Evolutionary conservation across 2,329 filamentous ascomycete species (phyloP), one percentile per base, ranked within the genome.

Genomic region (Ampelomyces quisqualis): DNA sequence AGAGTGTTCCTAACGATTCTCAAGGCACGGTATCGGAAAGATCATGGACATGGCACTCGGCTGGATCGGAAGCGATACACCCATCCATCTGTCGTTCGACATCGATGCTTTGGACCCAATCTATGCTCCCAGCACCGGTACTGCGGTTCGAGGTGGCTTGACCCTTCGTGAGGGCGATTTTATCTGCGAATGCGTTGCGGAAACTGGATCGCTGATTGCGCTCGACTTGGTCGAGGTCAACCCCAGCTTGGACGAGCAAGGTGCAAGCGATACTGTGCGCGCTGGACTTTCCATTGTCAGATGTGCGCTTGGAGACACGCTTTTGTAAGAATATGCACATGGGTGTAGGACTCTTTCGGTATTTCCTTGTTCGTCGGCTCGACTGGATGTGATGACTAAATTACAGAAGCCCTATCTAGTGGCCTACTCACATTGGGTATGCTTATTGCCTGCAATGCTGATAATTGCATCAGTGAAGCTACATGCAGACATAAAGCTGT

Each of bases 41-140:
- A 89, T 98, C 51, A 90, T 98, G 74, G 93, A 97, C 63, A 95
- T 96, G 91, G 91, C 91, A n/a, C 78, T 98, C 38, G 91, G 85
- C 21, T 90, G 96, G 75, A 95, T 97, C 54, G 93, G 93, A 57
- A 81, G 77, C 62, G 93, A 97, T 67, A 96, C 90, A 0, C 93
- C 93, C 28, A 96, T 98, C 64, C 93, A 98, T 70, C 80, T 98
- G 45, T 95, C 89, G 24, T 97, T 98, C 61, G 93, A 98, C 67
- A 89, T 98, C 55, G 93, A 98, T 69, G 93, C 90, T 17, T 79
- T 97, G 45, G 93, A 98, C 69, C 93, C 93, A 19, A 85, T 90
- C 78, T 96, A 89, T 86, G 93, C 93, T 26, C 93, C 93, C 17
- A 93, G 88, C 69, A 98, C 93, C 0, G 93, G 93, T 13, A 97